Evolutionary conservation across 2,329 filamentous ascomycete species (phyloP), one percentile per base, ranked within the genome.

Genomic region (Colletotrichum tropicicola): DNA sequence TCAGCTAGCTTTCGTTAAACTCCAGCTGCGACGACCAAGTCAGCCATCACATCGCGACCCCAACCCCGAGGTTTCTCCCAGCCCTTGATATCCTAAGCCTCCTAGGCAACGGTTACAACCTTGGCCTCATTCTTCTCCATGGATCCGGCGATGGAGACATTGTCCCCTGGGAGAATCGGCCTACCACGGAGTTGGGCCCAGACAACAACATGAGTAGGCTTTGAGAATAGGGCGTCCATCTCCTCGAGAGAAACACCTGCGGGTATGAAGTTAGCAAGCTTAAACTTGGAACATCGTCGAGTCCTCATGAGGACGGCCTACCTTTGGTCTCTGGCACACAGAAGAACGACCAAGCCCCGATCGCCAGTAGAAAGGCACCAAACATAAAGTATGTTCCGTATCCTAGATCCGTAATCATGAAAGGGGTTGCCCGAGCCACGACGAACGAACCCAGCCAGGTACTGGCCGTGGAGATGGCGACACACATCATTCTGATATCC

Each of bases 351-450:
- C 81, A 86, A 47, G 82, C 70, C 10, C 81, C 76, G 65, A 82
- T 79, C 25, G 75, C 65, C 10, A 84, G 73, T 54, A 83, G 79
- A 30, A 83, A 75, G 0, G 78, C 74, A 2, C 80, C 83, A 65
- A 86, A 86, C 73, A 86, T 81, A 59, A 86, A 82, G 70, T 84
- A 86, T 0, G 83, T 82, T 12, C 84, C 84, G 66, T 83, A 85
- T 1, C 77, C 75, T 1, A 81, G 71, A 9, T 72, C 70, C 2
- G 73, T 76, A 15, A 80, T 75, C 79, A 81, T 81, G 60, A 78
- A 78, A 0, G 78, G 78, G 1, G 76, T 78, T 30, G 76, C 73
- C 32, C 76, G 72, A 1, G 77, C 76, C 39, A 80, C 76, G 66
- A 79, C 71, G 62, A 80, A 80, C 2, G 74, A 78, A 13, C 76